Conservation (phyloP, 2,329 filamentous ascomycete genomes). For the Sporothrix inflata region DNA sequence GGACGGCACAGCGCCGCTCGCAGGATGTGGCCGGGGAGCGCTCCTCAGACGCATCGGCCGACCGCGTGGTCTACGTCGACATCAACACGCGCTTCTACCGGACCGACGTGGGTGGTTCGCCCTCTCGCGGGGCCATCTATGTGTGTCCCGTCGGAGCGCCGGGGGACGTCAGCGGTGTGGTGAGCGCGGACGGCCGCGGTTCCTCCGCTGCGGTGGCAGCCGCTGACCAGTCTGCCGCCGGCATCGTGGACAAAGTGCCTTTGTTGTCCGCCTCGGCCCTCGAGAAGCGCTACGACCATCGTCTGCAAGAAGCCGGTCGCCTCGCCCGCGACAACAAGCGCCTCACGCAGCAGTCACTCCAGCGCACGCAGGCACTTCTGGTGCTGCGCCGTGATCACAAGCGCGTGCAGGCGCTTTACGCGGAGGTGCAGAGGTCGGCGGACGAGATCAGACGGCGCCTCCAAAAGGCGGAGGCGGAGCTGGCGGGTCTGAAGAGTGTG, state of each 20-base stretch:
- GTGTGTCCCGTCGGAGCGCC: slow-evolving; percentile 53
- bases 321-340: slow-evolving; percentile 24
- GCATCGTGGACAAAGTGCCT: neutral
- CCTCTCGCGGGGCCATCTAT: neutral
- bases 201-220: slow-evolving; percentile 50
- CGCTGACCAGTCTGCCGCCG: slow-evolving; percentile 30
- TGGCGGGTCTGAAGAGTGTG: neutral
- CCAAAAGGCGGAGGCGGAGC: neutral
- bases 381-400: slow-evolving; percentile 25
- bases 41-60: slow-evolving; percentile 26
- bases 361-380: slow-evolving; percentile 13
- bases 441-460: slow-evolving; percentile 23
- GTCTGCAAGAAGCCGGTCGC: slow-evolving; percentile 27
- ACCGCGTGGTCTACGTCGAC: slow-evolving; percentile 54
- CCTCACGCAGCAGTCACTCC: slow-evolving; percentile 20
- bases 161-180: neutral
- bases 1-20: slow-evolving; percentile 39
- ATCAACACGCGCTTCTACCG: slow-evolving; percentile 58
- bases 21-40: slow-evolving; percentile 49
- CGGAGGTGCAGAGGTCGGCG: slow-evolving; percentile 17
- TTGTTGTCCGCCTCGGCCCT: slow-evolving; percentile 41
- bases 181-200: slow-evolving; percentile 22
- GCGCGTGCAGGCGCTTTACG: slow-evolving; percentile 28
- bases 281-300: slow-evolving; percentile 37
- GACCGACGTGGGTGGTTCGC: slow-evolving; percentile 35